Evolutionary conservation across 2,329 filamentous ascomycete species (phyloP).

Genomic region (Colletotrichum sp.): DNA sequence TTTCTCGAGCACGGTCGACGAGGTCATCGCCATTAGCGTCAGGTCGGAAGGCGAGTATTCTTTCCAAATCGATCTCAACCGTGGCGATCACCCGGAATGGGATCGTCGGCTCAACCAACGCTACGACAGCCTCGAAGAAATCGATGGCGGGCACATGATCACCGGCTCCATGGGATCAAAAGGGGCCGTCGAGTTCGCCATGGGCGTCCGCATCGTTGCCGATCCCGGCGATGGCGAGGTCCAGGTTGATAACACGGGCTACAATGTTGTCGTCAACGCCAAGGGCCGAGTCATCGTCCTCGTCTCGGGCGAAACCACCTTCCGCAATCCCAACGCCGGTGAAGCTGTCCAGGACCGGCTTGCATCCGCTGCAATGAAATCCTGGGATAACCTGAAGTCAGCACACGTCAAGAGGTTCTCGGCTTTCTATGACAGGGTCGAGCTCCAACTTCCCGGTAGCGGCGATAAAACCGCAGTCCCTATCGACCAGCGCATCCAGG

Average conservation of each 20-base stretch:
- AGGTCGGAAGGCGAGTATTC: background rate
- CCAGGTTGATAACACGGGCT: background rate
- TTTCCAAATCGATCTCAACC: background rate
- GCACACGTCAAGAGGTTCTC: background rate
- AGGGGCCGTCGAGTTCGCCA: background rate
- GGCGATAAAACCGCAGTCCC: background rate
- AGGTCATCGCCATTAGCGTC: background rate
- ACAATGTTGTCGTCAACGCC: background rate
- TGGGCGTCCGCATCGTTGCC: background rate
- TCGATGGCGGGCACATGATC: background rate
- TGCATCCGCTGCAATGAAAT: background rate
- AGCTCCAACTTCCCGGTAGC: background rate
- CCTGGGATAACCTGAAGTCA: background rate
- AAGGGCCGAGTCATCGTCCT: background rate
- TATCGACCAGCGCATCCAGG: background rate
- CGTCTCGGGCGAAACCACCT: background rate
- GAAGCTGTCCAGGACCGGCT: background rate
- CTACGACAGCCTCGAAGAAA: background rate
- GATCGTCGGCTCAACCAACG: background rate
- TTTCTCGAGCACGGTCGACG: background rate
- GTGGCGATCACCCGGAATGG: background rate
- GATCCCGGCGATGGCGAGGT: background rate
- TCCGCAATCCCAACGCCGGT: background rate
- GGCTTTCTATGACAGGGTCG: background rate
- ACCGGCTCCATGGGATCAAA: conserved; percentile 31